Evolutionary conservation across 495 filamentous ascomycete species (phyloP).

Genomic region (Hypoxylon lienhwacheense): DNA sequence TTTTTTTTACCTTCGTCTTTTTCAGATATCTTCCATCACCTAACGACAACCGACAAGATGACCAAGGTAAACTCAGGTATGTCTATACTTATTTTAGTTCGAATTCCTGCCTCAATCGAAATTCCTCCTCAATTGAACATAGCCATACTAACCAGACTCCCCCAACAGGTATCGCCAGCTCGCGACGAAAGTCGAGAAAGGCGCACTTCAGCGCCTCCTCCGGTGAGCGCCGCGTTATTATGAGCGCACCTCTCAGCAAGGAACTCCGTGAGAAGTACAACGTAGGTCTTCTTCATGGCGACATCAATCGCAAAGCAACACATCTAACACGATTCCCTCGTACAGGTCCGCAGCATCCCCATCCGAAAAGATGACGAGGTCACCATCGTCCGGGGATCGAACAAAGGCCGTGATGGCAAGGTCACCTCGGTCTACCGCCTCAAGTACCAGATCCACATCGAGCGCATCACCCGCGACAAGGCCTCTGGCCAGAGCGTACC

Average conservation of each 20-base stretch:
- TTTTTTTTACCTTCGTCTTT: too few relatives aligned
- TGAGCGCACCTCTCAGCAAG: slow-evolving; percentile 92
- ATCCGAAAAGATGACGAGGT: slow-evolving; percentile 99
- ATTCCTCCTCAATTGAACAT: slow-evolving; percentile 20
- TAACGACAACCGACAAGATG: slow-evolving; percentile 51
- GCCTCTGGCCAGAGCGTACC: slow-evolving; percentile 88
- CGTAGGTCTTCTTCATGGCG: slow-evolving; percentile 54
- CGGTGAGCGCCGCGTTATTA: slow-evolving; percentile 85
- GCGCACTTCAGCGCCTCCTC: slow-evolving; percentile 93
- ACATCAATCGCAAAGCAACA: not conserved
- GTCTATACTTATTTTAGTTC: slow-evolving; percentile 21
- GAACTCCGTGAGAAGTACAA: slow-evolving; percentile 96
- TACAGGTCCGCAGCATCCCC: slow-evolving; percentile 90
- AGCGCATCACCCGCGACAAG: slow-evolving; percentile 93
- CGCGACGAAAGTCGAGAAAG: slow-evolving; percentile 96
- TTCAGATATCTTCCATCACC: slow-evolving; percentile 26
- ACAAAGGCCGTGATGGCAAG: slow-evolving; percentile 97
- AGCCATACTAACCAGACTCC: slow-evolving; percentile 12
- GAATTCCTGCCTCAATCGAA: not conserved
- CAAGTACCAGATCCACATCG: slow-evolving; percentile 91
- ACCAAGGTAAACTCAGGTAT: slow-evolving; percentile 60
- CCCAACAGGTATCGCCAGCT: slow-evolving; percentile 67
- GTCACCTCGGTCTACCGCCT: slow-evolving; percentile 96
- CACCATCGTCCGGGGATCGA: slow-evolving; percentile 76
- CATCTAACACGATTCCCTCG: slow-evolving; percentile 11